Evolutionary conservation across 176 grass and related monocot species (phyloP).

Genomic region (Eragrostis nindensis): DNA sequence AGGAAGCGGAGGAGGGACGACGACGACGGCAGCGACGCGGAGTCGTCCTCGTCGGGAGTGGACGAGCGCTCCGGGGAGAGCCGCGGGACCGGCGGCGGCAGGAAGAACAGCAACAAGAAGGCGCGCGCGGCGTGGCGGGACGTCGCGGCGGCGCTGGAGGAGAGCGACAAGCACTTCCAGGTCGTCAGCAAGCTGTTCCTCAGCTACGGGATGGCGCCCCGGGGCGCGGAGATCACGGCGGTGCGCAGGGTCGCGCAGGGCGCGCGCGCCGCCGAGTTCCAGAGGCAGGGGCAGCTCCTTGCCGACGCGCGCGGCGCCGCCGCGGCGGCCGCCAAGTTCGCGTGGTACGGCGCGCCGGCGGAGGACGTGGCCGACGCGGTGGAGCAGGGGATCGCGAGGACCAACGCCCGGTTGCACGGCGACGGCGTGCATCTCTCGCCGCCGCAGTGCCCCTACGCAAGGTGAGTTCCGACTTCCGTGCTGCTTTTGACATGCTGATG

Average conservation of each 20-base stretch:
- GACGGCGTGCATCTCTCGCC: conserved; percentile 78
- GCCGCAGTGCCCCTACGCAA: conserved; percentile 56
- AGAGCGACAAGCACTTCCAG: conserved; percentile 58
- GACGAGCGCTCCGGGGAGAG: conserved; percentile 56
- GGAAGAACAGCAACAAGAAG: conserved; percentile 4
- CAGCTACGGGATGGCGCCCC: conserved; percentile 36
- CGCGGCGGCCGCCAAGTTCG: conserved; percentile 51
- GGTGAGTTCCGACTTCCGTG: conserved; percentile 47
- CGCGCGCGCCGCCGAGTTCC: conserved; percentile 52
- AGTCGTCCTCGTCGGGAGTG: conserved; percentile 28
- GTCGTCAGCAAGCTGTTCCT: conserved; percentile 72
- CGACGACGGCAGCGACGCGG: conserved; percentile 11
- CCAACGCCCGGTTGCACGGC: conserved; percentile 49
- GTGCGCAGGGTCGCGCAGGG: conserved; percentile 59
- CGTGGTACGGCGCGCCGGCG: conserved; percentile 63
- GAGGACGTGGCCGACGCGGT: conserved; percentile 54
- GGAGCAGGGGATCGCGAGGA: conserved; percentile 49
- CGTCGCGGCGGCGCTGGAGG: conserved; percentile 29
- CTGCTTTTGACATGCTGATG: too few species aligned
- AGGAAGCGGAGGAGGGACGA: conserved; percentile 34
- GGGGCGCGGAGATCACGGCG: conserved; percentile 47
- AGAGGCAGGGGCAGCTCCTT: conserved; percentile 48
- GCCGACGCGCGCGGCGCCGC: conserved; percentile 42
- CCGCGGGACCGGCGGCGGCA: not conserved
- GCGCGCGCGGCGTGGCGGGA: conserved; percentile 16